Evolutionary conservation across 208 protist species (phyloP).

Genomic region (Leptomonas seymouri): DNA sequence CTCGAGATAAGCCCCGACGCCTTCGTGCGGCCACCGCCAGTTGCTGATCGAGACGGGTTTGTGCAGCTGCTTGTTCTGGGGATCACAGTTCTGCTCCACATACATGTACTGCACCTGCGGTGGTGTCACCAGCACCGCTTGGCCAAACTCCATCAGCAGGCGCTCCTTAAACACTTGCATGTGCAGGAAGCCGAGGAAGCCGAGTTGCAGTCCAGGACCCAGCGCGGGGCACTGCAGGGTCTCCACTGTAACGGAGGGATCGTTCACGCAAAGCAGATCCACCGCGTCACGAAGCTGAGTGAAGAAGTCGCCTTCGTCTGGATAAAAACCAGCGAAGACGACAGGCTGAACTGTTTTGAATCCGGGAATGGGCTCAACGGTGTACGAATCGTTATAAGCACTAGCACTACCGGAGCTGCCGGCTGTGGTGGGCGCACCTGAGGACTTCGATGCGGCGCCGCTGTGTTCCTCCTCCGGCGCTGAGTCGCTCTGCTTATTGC

Average conservation of each 20-base stretch:
- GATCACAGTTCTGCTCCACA: slow-evolving; percentile 41
- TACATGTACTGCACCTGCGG: slow-evolving; percentile 94
- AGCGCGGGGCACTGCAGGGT: slow-evolving; percentile 86
- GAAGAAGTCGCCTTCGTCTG: slow-evolving; percentile 88
- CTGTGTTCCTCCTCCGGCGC: not conserved
- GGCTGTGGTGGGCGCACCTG: not conserved
- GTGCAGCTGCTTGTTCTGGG: slow-evolving; percentile 31
- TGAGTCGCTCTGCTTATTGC: no score
- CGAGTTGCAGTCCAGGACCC: slow-evolving; percentile 94
- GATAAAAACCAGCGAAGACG: slow-evolving; percentile 97
- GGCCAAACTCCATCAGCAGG: slow-evolving; percentile 92
- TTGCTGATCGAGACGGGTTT: slow-evolving; percentile 68
- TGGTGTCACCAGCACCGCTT: slow-evolving; percentile 93
- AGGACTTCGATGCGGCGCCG: not conserved
- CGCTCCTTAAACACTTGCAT: slow-evolving; percentile 98
- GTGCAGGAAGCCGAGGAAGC: slow-evolving; percentile 98
- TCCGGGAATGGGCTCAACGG: slow-evolving; percentile 48
- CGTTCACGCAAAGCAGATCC: slow-evolving; percentile 94
- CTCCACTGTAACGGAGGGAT: slow-evolving; percentile 91
- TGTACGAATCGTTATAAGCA: slow-evolving; percentile 1
- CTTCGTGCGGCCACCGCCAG: slow-evolving; percentile 89
- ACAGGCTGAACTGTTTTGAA: slow-evolving; percentile 89
- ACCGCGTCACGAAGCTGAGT: slow-evolving; percentile 90
- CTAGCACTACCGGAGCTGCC: not conserved
- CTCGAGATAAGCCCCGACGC: slow-evolving; percentile 85